These are phyloP conservation scores for Alloteropsis semialata DNA, from an alignment of 176 grass and related monocot genomes.

Conservation along the genomic window DNA sequence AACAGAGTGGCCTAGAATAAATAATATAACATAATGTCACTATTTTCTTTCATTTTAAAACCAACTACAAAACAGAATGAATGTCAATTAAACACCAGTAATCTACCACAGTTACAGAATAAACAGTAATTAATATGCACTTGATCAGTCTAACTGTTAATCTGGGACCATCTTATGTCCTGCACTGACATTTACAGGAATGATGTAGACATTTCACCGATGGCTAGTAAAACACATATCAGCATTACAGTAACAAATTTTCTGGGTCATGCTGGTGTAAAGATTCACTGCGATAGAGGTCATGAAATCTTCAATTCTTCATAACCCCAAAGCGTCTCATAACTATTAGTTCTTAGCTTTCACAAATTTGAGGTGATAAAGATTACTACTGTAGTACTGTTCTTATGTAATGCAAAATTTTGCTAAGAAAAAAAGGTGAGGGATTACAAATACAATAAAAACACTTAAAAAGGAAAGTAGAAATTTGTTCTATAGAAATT, in stretches of 20 bases:
- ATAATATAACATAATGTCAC: not conserved
- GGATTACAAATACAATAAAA: slow-evolving; percentile 20
- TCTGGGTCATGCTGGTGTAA: not conserved
- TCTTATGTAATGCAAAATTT: slow-evolving; percentile 16
- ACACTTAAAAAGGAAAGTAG: not conserved
- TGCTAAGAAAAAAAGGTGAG: not conserved
- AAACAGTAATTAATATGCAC: not conserved
- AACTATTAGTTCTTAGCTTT: not conserved
- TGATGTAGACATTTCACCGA: slow-evolving; percentile 6
- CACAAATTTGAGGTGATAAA: slow-evolving; percentile 10
- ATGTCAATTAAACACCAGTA: not conserved
- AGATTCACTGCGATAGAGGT: not conserved
- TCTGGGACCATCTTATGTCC: slow-evolving; percentile 4
- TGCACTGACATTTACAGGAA: not conserved
- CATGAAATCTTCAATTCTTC: not conserved
- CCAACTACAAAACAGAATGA: slow-evolving; percentile 7
- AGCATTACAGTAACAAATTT: not conserved
- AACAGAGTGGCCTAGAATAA: not conserved
- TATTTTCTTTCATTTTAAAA: slow-evolving; percentile 8
- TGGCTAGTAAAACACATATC: not conserved
- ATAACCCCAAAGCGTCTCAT: not conserved
- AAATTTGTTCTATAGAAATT: slow-evolving; percentile 27
- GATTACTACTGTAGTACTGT: not conserved
- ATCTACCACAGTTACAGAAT: not conserved
- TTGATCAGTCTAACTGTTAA: slow-evolving; percentile 1